Base-by-base conservation (phyloP, 768 basidiomycete species). In the Leccinum pellstonianum region DNA sequence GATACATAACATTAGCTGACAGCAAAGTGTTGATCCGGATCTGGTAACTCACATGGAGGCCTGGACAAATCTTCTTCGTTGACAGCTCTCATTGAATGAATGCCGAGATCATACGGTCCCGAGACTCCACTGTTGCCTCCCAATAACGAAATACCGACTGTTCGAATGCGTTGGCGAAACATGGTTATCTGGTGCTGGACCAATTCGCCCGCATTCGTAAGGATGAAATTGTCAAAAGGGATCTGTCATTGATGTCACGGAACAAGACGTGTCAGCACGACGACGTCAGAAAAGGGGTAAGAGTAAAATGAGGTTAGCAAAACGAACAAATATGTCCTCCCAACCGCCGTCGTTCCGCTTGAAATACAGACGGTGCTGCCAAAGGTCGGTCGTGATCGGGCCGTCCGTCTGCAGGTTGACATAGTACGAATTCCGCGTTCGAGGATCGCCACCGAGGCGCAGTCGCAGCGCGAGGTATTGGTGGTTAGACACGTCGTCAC, bases 341-440 rank as follows among this genome's bases (percentile, higher is more conserved):
- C 93, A 95, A 4, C 78, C 76, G 25, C 84, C 81, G 58, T 87
- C 82, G 27, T 78, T 76, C 56, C 83, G 81, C 53, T 81, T 78
- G 70, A 95, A 90, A 74, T 84, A 91, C n/a, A 98, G 78, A 35
- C 92, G 83, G 65, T 98, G 95, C 70, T 97, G 96, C 88, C 91
- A 98, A n/a, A 98, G 77, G 70, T 96, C 93, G 38, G 86, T 88
- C 53, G 86, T 82, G 52, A 91, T 79, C 48, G 85, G 81, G 1
- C 91, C 90, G 54, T 93, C 90, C 3, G 94, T 96, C 72, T 97
- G 95, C 50, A 98, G 77, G 75, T 98, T 98, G 52, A 93, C 89
- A 65, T 90, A 95, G 79, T 94, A 98, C n/a, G 91, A 87, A 64
- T 85, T 85, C 62, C 86, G 84, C 46, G 90, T 90, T 43, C 83